Evolutionary conservation across 2,329 filamentous ascomycete genomes (phyloP), one percentile per base, ranked within the genome.

Genomic region (Furcasterigmium sp.): DNA sequence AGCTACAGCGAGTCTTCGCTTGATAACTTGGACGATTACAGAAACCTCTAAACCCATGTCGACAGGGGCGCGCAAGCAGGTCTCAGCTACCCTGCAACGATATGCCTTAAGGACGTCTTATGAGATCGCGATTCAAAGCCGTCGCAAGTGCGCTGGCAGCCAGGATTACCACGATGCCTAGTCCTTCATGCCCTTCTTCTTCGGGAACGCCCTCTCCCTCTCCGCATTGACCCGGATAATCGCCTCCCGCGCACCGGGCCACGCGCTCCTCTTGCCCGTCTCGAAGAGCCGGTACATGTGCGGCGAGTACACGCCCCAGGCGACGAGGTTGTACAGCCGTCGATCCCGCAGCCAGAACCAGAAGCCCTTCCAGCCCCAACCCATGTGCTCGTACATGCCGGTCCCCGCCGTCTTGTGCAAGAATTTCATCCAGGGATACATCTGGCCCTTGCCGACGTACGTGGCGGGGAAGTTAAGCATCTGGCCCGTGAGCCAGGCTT

Each of bases 381-480:
- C 67, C 13, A 73, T 53, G 15, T 64, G 57, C 41, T 68, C 61
- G 7, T 54, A 45, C 34, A 70, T 57, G 1, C 64, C 63, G 1
- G 66, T 64, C 2, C 69, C 69, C 2, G 69, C 68, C 13, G 63
- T 57, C n/a, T 58, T 42, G 46, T 73, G 60, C 29, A 69, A 58
- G 56, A 65, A 72, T 1, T 46, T 51, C 38, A 67, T 54, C 59
- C 65, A 72, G 29, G 62, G 56, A 29, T 51, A 53, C 43, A 59
- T 52, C 21, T 49, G 50, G 21, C 66, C 55, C 50, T 56, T 54
- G 6, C 56, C 57, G 0, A 56, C 51, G 6, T 50, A 46, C 14
- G 50, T 37, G 2, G 54, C 51, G 8, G 53, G 53, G 10, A 60
- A 57, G 2, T 56, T 46, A 10, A 50, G 46, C 20, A 57, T 59